Conservation (phyloP, 2,329 filamentous ascomycete genomes). For the Lecanicillium sp. region DNA sequence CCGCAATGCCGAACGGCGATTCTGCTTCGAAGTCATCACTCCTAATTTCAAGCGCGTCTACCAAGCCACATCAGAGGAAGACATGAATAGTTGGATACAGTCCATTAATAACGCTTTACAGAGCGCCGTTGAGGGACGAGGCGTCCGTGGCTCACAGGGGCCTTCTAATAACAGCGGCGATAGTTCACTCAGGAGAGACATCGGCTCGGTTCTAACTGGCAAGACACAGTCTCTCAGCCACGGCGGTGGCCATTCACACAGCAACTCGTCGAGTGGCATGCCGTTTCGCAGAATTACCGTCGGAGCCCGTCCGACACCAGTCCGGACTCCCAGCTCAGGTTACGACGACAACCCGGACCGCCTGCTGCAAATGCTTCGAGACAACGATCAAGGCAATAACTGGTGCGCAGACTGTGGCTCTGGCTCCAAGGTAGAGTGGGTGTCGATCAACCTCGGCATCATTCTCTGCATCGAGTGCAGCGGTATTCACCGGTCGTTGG, state of each 20-base stretch:
- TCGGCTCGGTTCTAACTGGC: conserved; percentile 85
- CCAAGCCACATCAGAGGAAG: conserved; percentile 94
- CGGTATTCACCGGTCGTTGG: conserved; percentile 90
- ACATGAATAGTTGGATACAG: conserved; percentile 94
- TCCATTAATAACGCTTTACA: conserved; percentile 97
- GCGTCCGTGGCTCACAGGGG: conserved; percentile 46
- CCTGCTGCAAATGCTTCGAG: conserved; percentile 77
- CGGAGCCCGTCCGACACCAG: conserved; percentile 71
- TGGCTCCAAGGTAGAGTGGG: conserved; percentile 92
- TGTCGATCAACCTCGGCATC: conserved; percentile 95
- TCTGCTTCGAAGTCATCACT: conserved; percentile 98
- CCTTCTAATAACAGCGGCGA: conserved; percentile 32
- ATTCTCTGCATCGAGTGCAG: conserved; percentile 97
- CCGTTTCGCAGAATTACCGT: conserved; percentile 85
- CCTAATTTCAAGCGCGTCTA: conserved; percentile 94
- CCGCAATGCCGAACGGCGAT: conserved; percentile 85
- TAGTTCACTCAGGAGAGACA: conserved; percentile 67
- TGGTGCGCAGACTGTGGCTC: conserved; percentile 94
- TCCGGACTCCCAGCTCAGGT: conserved; percentile 59
- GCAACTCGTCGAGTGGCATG: conserved; percentile 38
- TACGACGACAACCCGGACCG: conserved; percentile 80
- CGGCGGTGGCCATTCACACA: conserved; percentile 42
- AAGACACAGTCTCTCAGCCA: conserved; percentile 70
- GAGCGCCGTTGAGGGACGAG: conserved; percentile 82
- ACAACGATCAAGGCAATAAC: conserved; percentile 85